Conservation (phyloP, 768 basidiomycete species). For the Russula emetica region DNA sequence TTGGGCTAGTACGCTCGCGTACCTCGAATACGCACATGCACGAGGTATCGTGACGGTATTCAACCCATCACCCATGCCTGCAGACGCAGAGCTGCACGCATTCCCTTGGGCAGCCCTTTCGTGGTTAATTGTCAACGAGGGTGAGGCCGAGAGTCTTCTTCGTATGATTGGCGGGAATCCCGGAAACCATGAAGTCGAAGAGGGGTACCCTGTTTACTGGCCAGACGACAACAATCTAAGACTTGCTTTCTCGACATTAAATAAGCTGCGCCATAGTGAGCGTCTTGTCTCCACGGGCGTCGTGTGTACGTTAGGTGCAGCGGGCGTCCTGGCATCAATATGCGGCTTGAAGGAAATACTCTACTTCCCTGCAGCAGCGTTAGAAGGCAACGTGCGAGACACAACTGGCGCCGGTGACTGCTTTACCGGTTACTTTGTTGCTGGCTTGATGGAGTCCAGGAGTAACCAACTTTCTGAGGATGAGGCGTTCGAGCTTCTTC, state of each 20-base stretch:
- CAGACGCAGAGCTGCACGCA: constrained; percentile 35
- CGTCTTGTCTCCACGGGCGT: constrained; percentile 39
- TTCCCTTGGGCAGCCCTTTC: constrained; percentile 51
- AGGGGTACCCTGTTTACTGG: constrained; percentile 14
- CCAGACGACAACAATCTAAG: constrained; percentile 20
- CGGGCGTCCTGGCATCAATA: constrained; percentile 47
- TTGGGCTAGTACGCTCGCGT: constrained; percentile 39
- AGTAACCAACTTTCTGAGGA: constrained; percentile 26
- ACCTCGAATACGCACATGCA: constrained; percentile 29
- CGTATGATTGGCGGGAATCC: constrained; percentile 3
- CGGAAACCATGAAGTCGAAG: neutral
- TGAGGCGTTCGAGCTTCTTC: constrained; percentile 38
- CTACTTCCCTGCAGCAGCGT: constrained; percentile 45
- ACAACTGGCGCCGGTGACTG: constrained; percentile 66
- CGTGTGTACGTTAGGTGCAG: constrained; percentile 53
- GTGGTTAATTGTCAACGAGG: constrained; percentile 56
- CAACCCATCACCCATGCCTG: constrained; percentile 58
- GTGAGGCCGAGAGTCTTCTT: constrained; percentile 40
- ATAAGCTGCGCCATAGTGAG: constrained; percentile 27
- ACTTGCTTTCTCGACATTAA: constrained; percentile 29
- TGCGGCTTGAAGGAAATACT: constrained; percentile 31
- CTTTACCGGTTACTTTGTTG: constrained; percentile 57
- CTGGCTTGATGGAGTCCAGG: constrained; percentile 46
- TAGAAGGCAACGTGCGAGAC: constrained; percentile 41
- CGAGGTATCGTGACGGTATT: constrained; percentile 38